Evolutionary conservation across 2,329 filamentous ascomycete species (phyloP).

Genomic region (Trichoderma breve): DNA sequence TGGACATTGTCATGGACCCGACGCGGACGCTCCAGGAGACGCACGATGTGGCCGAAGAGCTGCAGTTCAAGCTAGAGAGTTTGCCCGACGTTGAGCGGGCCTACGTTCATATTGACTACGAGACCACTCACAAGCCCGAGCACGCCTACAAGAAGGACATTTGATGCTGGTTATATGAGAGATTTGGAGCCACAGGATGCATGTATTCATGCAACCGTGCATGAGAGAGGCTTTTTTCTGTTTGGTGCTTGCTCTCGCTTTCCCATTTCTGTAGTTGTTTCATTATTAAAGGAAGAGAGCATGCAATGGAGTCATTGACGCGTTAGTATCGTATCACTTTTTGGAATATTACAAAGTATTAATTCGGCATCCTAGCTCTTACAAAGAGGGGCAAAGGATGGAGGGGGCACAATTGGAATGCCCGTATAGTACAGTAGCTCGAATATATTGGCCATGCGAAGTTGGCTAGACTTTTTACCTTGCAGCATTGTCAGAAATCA

Average conservation of each 20-base stretch:
- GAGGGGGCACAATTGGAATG: neutral
- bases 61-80: conserved; percentile 92
- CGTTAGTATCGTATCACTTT: conserved; percentile 10
- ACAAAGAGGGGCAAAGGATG: neutral
- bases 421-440: neutral
- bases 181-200: neutral
- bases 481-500: neutral
- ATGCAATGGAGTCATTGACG: conserved; percentile 3
- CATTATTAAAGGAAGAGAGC: neutral
- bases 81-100: conserved; percentile 89
- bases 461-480: neutral
- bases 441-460: neutral
- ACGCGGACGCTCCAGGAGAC: conserved; percentile 70
- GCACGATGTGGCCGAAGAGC: conserved; percentile 89
- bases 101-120: conserved; percentile 96
- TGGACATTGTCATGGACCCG: conserved; percentile 91
- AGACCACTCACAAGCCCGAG: conserved; percentile 93
- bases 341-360: neutral
- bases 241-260: neutral
- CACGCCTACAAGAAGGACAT: conserved; percentile 64
- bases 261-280: neutral
- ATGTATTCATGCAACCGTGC: neutral
- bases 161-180: conserved; percentile 28
- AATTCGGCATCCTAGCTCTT: neutral
- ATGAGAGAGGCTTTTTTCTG: conserved; percentile 6